Evolutionary conservation across 495 filamentous ascomycete genomes (phyloP), one percentile per base, ranked within the genome.

Genomic region (Podospora didyma): DNA sequence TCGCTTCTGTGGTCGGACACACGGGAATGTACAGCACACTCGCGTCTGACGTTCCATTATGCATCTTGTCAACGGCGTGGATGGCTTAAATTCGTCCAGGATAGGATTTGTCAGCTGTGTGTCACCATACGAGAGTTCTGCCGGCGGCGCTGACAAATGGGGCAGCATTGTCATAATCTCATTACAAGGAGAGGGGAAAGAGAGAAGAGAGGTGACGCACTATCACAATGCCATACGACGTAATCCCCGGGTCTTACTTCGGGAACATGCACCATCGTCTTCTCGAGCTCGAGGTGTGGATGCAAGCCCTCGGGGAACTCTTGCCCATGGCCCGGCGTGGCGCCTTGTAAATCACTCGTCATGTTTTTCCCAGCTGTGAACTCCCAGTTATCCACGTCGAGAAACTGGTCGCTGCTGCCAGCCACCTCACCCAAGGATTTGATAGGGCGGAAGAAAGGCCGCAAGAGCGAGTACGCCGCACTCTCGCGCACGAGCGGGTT

Each of bases 151-250:
- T 31, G 26, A 31, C 26, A 62, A 49, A 58, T 75, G 72, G 46
- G 47, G 42, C 28, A 35, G 19, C 19, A 37, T 7, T 24, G 22
- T 35, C 11, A 35, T 12, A 16, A 17, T 12, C 22, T 12, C 35
- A 5, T 24, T 24, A 28, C n/a, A 41, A 53, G 23, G 3, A 3
- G 12, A 42, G 12, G 22, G 47, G 10, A 14, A 19, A 56, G 23
- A 39, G 22, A 16, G 39, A 21, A 44, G 23, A 14, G n/a, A 14
- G 39, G 37, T 11, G 22, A 75, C 79, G 71, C 61, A 82, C 79
- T 84, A 57, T 96, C 92, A 62, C 91, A 96, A 69, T 96, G 92
- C 92, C 92, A 96, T 2, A 85, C 85, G 1, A 96, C 91, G 66
- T 87, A 95, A 66, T 96, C 92, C 2, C 92, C 92, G 1, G 92